Evolutionary conservation across 2,329 filamentous ascomycete genomes (phyloP), one percentile per base, ranked within the genome.

Genomic region (Epichloe sylvatica): DNA sequence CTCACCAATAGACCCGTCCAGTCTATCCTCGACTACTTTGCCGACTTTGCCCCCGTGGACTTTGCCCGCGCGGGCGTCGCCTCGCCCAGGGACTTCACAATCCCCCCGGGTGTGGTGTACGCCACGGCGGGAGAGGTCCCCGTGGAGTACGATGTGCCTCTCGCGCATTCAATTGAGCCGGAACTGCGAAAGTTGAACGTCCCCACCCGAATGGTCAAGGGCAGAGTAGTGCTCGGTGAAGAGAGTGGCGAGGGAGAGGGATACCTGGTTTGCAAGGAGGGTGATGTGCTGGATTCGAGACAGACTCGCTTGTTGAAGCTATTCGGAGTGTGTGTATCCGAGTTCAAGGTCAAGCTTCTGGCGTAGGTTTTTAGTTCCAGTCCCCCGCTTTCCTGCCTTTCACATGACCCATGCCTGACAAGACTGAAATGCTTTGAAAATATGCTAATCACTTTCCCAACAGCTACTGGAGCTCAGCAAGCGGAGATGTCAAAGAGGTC

Each of bases 241-340:
- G 76, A 70, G 53, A 66, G 63, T 49, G 82, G 84, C 58, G 62
- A 68, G 50, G 70, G 65, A 42, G 70, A 72, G 49, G 72, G 71
- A n/a, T 94, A 90, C 64, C 76, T 76, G 9, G 81, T 98, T 46
- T 97, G 91, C 71, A 81, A 81, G 61, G 83, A 89, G 67, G 92
- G 91, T 11, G 80, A 96, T 63, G 76, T 81, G 42, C 70, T 98
- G 57, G 90, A 96, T 68, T 90, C 86, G 57, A 78, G 91, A 59
- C 92, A 98, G 76, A 96, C 92, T 51, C 84, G 89, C 55, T 71
- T 98, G 62, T 68, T 98, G 67, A 97, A 97, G 78, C 75, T 95
- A 60, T 97, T 98, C 69, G 84, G 88, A 48, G 80, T 96, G 51
- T 87, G 86, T 54, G 80, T 92, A 69, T 86, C 88, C 51, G 89